Evolutionary conservation across 768 basidiomycete genomes (phyloP).

Genomic region (Mycena indigotica): DNA sequence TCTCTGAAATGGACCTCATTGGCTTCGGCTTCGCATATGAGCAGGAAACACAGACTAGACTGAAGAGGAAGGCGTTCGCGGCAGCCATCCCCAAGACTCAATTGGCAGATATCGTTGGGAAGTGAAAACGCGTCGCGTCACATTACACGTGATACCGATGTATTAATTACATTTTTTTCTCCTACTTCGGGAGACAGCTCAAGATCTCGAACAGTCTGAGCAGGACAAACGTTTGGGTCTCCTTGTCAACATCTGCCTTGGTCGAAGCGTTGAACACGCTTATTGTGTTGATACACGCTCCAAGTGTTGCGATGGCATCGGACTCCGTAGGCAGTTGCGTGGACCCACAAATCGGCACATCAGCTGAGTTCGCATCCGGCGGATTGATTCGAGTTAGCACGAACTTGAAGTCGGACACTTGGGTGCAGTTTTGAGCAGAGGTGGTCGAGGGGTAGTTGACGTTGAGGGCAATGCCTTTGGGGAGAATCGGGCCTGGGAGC

Average conservation of each 20-base stretch:
- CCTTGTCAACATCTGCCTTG: slow-evolving; percentile 36
- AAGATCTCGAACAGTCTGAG: slow-evolving; percentile 22
- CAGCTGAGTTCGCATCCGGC: slow-evolving; percentile 26
- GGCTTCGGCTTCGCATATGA: slow-evolving; percentile 66
- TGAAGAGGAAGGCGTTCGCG: slow-evolving; percentile 48
- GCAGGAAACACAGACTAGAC: slow-evolving; percentile 57
- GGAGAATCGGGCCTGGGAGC: slow-evolving; percentile 30
- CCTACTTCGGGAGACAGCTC: slow-evolving; percentile 13
- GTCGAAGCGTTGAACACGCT: slow-evolving; percentile 32
- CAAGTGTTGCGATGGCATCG: slow-evolving; percentile 23
- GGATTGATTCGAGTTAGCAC: slow-evolving; percentile 34
- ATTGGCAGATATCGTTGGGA: slow-evolving; percentile 36
- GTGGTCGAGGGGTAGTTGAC: slow-evolving; percentile 38
- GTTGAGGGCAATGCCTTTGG: slow-evolving; percentile 33
- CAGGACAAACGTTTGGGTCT: slow-evolving; percentile 30
- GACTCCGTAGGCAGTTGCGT: slow-evolving; percentile 35
- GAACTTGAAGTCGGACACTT: slow-evolving; percentile 29
- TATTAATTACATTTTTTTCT: no score
- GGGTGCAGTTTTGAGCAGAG: slow-evolving; percentile 30
- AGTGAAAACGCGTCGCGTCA: slow-evolving; percentile 12
- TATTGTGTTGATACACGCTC: slow-evolving; percentile 33
- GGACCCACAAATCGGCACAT: slow-evolving; percentile 35
- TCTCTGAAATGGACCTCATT: slow-evolving; percentile 59
- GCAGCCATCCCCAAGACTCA: slow-evolving; percentile 61
- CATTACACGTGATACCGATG: not conserved